These are phyloP conservation scores for Russula earlei DNA, from an alignment of 768 basidiomycete genomes.

Conservation along the genomic window DNA sequence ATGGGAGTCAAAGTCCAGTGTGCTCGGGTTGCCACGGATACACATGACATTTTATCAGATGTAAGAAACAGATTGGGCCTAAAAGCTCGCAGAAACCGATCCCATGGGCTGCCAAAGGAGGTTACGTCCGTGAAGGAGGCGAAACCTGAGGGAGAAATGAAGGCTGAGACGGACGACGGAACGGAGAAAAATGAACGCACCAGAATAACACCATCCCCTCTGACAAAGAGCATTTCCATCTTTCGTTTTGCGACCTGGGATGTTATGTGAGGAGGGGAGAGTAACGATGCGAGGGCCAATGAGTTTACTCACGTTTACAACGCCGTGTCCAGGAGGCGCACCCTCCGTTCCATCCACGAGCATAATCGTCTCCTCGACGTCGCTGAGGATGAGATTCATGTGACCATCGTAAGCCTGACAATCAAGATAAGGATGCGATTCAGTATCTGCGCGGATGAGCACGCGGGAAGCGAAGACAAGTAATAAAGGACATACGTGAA, in stretches of 20 bases:
- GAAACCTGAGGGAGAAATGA: conserved; percentile 47
- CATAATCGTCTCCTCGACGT: conserved; percentile 96
- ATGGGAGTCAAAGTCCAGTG: no score
- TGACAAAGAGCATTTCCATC: conserved; percentile 96
- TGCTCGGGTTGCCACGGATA: no score
- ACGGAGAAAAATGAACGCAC: conserved; percentile 32
- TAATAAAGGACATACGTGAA: conserved; percentile 64
- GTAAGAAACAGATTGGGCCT: no score
- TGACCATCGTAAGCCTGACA: conserved; percentile 97
- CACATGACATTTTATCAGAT: not conserved
- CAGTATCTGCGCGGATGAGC: conserved; percentile 10
- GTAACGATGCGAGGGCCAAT: not conserved
- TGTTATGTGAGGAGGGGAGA: not conserved
- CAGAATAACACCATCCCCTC: conserved; percentile 95
- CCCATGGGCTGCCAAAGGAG: not conserved
- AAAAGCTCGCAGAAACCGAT: not conserved
- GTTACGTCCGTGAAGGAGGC: conserved; percentile 64
- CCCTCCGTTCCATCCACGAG: conserved; percentile 81
- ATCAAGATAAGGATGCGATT: conserved; percentile 9
- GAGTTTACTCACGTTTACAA: conserved; percentile 56
- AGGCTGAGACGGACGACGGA: conserved; percentile 5
- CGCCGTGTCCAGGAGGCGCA: conserved; percentile 43
- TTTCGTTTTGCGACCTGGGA: conserved; percentile 81
- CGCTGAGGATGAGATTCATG: conserved; percentile 97
- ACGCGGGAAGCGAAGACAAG: conserved; percentile 6